phyloP scores from a whole-genome alignment of 208 protist genomes.

The Wallacemonas sp. region DNA sequence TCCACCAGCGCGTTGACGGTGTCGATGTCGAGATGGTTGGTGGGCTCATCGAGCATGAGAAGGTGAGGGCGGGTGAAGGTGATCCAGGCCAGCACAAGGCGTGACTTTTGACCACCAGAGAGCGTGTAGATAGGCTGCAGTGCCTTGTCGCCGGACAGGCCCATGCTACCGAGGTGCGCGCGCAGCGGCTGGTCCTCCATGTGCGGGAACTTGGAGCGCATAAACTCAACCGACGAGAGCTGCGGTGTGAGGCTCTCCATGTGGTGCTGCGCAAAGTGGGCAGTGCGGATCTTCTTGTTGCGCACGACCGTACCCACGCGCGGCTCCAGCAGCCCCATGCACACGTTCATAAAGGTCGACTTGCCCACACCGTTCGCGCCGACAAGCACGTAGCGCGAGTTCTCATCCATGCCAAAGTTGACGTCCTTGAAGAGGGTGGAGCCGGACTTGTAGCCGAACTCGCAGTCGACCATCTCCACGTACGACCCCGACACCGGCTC shows the following conservation, averaged over 20 bases:
- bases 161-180: conserved; percentile 92
- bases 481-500: conserved; percentile 78
- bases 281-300: conserved; percentile 88
- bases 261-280: conserved; percentile 94
- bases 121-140: conserved; percentile 93
- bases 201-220: conserved; percentile 84
- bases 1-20: conserved; percentile 94
- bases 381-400: conserved; percentile 89
- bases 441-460: conserved; percentile 92
- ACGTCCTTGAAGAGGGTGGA: conserved; percentile 89
- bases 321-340: conserved; percentile 83
- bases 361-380: conserved; percentile 94
- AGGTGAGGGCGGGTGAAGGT: conserved; percentile 93
- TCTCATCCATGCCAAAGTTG: conserved; percentile 90
- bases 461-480: conserved; percentile 87
- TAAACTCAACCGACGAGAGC: conserved; percentile 90
- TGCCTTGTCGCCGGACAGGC: conserved; percentile 84
- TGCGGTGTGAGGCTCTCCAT: conserved; percentile 91
- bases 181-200: conserved; percentile 85
- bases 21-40: conserved; percentile 96
- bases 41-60: conserved; percentile 97
- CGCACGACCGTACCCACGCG: conserved; percentile 76
- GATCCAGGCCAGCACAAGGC: conserved; percentile 93
- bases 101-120: conserved; percentile 95
- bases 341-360: conserved; percentile 95